Base-by-base conservation (phyloP, 768 basidiomycete genomes). In the Psilocybe cubensis region DNA sequence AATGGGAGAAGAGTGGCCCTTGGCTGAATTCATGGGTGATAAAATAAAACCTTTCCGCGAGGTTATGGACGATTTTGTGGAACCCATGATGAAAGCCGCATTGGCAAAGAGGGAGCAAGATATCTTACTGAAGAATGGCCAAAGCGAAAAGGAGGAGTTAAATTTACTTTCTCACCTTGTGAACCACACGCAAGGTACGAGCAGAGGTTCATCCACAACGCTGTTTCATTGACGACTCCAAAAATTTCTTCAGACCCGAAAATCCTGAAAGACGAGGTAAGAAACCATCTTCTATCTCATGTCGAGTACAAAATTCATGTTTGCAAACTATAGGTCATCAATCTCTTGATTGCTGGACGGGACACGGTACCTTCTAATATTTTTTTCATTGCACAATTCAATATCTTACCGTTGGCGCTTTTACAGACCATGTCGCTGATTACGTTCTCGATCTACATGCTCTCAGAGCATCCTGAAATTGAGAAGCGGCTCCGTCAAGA, bases 331-430 rank as follows among this genome's bases (percentile, higher is more conserved):
- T 24, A 60, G 60, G 59, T 68, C 2, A 61, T 83, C n/a, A 83
- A 83, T 56, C 79, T 84, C 46, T 64, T 82, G 12, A 70, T 84
- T 25, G 83, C 83, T 9, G 83, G 81, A 11, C 74, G 83, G 25
- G 85, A 86, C 56, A 86, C 84, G 1, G 79, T 78, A 51, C 17
- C 33, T 35, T 35, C 33, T 17, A 9, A 9, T 9, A 35, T 35
- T 35, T 17, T 17, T 35, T 17, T 9, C 17, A 70, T 65, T 9
- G 4, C 46, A 12, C 23, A 17, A 7, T n/a, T 44, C 5, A 20
- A 21, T 21, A n/a, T 7, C 18, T 27, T 52, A 14, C 25, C 29
- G 21, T 35, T 52, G 10, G 27, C 17, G 18, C 20, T 0, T 20
- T 21, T 17, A 17, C 47, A 75, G 73, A 79, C 78, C 7, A 72